Percentiles rank a stretch among this genome's conserved stretches.
Evolutionary conservation across 2,329 filamentous ascomycete species (phyloP).

Genomic region (Apiospora koreana): DNA sequence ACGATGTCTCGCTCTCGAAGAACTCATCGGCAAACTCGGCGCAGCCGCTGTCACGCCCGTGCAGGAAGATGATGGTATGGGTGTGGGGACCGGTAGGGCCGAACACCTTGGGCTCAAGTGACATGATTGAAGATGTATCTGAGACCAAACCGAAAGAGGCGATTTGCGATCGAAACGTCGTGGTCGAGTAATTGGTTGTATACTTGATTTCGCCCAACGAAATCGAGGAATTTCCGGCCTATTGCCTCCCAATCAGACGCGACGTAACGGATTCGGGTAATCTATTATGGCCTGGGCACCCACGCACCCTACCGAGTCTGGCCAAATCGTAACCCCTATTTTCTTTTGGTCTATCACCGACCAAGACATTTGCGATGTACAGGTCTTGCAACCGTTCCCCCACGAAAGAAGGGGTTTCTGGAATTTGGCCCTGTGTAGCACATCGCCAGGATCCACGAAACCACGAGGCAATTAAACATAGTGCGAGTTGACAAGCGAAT

Average conservation of each 20-base stretch:
- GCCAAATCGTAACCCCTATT: background rate
- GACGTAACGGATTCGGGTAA: background rate
- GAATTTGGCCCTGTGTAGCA: background rate
- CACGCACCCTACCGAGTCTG: background rate
- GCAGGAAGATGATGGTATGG: slow-evolving; percentile 48
- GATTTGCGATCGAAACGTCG: background rate
- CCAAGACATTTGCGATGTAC: background rate
- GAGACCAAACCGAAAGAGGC: background rate
- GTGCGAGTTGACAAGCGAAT: background rate
- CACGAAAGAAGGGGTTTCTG: background rate
- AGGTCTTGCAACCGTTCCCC: background rate
- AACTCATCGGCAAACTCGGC: slow-evolving; percentile 41
- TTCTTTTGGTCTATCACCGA: background rate
- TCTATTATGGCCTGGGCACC: background rate
- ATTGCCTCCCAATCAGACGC: background rate
- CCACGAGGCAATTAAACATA: background rate
- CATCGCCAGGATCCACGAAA: background rate
- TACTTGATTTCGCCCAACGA: too few relatives aligned
- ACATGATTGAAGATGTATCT: background rate
- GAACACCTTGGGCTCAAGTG: background rate
- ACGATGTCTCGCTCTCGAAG: slow-evolving; percentile 37
- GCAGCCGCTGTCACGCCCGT: slow-evolving; percentile 43
- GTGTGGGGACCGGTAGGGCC: slow-evolving; percentile 31
- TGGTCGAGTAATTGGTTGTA: background rate
- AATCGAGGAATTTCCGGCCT: too few relatives aligned